Percentiles rank a stretch among this genome's conserved stretches.
These are phyloP conservation scores for Laguncularia racemosa DNA, from an alignment of 345 rosid species.

Conservation along the genomic window DNA sequence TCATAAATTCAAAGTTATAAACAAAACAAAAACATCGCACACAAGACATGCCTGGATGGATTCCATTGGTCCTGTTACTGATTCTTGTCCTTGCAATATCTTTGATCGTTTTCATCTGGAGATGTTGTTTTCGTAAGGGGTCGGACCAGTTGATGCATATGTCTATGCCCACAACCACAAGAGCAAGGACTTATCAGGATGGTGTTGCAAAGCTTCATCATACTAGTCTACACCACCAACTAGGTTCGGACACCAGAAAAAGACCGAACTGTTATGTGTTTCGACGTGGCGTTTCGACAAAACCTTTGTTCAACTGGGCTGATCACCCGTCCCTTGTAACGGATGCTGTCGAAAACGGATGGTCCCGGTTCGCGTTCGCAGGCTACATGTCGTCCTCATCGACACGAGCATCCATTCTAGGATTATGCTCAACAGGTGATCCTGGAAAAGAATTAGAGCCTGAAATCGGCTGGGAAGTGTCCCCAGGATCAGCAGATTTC, in stretches of 20 bases:
- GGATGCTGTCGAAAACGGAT: slow-evolving; percentile 79
- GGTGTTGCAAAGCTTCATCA: slow-evolving; percentile 63
- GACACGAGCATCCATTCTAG: slow-evolving; percentile 32
- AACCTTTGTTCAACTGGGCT: slow-evolving; percentile 58
- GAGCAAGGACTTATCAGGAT: slow-evolving; percentile 30
- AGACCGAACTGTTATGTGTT: slow-evolving; percentile 40
- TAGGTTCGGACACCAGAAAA: slow-evolving; percentile 40
- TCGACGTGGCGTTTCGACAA: slow-evolving; percentile 32
- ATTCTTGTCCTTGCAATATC: too few relatives aligned
- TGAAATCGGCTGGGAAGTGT: slow-evolving; percentile 78
- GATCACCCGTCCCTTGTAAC: slow-evolving; percentile 67
- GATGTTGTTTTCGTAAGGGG: too few relatives aligned
- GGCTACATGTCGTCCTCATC: slow-evolving; percentile 33
- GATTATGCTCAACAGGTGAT: slow-evolving; percentile 50
- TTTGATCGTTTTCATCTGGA: too few relatives aligned
- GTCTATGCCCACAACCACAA: neutral
- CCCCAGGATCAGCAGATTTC: slow-evolving; percentile 68
- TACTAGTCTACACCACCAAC: slow-evolving; percentile 24
- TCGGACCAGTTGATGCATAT: too few relatives aligned
- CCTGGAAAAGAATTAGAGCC: slow-evolving; percentile 7
- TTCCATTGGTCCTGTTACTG: too few relatives aligned
- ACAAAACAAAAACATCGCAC: too few relatives aligned
- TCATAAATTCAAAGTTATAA: too few relatives aligned
- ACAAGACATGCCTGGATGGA: too few relatives aligned
- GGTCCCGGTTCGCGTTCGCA: slow-evolving; percentile 76